Base-by-base conservation (phyloP, 2,329 filamentous ascomycete species). In the Hymenoscyphus linearis region DNA sequence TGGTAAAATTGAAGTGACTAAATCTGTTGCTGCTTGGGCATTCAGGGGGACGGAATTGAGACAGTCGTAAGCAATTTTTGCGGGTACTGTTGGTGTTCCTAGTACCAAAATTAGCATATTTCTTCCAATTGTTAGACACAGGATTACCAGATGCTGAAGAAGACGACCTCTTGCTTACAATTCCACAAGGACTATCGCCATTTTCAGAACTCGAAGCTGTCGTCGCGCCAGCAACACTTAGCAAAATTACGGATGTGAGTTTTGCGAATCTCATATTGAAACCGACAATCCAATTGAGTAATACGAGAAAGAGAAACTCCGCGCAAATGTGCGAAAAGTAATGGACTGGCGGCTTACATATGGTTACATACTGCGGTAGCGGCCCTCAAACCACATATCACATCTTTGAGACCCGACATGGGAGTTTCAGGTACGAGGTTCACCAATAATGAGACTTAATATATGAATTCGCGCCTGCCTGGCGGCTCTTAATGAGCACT, bases 51-150 rank as follows among this genome's bases (percentile, higher is more conserved):
- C 66, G 2, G 68, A 69, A 9, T 59, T 65, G 9, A 72, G 62
- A 56, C 69, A 72, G 37, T 70, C 65, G 55, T 68, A 63, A n/a
- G 67, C 67, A 3, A 66, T 35, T 55, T 67, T 58, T n/a, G 65
- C 65, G 34, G 60, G 58, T n/a, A 68, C 64, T 9, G 52, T 65
- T 44, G 66, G 61, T 22, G 54, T 61, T 40, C 59, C 67, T 69
- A 26, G 40, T 34, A 25, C 35, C 3, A 25, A 4, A 12, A 37
- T 63, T 36, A 61, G 57, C 2, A 34, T 50, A 4, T 3, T 25
- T 7, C 9, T 56, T 9, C 54, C 52, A 25, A 53, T 16, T 10
- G 9, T 31, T 14, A 59, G 18, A 12, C 4, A 50, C 3, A 25
- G 22, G 25, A 50, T 22, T 50, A 50, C 44, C 44, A 25, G 44